phyloP scores from a whole-genome alignment of 495 filamentous ascomycete genomes.

The Glonium stellatum region DNA sequence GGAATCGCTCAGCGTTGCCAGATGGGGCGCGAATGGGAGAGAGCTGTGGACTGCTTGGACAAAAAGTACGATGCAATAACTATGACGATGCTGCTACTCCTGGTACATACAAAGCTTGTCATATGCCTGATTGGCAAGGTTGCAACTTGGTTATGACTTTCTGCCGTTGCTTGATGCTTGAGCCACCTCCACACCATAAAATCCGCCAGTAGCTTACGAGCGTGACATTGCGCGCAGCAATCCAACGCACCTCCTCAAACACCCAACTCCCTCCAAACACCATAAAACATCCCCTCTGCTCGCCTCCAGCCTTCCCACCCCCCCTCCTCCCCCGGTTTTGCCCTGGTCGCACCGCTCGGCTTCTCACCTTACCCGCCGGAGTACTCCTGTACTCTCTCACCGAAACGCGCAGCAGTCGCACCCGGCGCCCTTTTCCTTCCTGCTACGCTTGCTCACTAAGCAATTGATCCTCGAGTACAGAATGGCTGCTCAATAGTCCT shows the following conservation, averaged over 20 bases:
- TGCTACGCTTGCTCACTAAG: neutral
- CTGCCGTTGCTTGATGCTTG: slow-evolving; percentile 1
- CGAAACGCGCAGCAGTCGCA: neutral
- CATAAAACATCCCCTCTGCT: neutral
- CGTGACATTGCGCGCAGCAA: neutral
- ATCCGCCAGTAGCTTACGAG: slow-evolving; percentile 1
- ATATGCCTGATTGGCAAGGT: neutral
- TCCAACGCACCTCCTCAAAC: neutral
- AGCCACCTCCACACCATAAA: slow-evolving; percentile 7
- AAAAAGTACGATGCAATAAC: neutral
- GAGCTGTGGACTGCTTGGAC: neutral
- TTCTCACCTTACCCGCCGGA: neutral
- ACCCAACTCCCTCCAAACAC: neutral
- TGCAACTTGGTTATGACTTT: neutral
- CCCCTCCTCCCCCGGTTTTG: neutral
- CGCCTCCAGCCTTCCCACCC: neutral
- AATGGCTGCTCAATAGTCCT: neutral
- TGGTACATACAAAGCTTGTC: neutral
- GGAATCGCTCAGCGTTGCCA: neutral
- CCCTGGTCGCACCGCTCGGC: neutral
- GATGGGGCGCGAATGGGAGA: neutral
- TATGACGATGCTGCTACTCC: neutral
- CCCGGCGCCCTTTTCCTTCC: neutral
- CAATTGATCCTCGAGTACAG: neutral
- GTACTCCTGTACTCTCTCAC: neutral